Base-by-base conservation (phyloP, 441 rosid genomes). In the Raphanus hybrid region DNA sequence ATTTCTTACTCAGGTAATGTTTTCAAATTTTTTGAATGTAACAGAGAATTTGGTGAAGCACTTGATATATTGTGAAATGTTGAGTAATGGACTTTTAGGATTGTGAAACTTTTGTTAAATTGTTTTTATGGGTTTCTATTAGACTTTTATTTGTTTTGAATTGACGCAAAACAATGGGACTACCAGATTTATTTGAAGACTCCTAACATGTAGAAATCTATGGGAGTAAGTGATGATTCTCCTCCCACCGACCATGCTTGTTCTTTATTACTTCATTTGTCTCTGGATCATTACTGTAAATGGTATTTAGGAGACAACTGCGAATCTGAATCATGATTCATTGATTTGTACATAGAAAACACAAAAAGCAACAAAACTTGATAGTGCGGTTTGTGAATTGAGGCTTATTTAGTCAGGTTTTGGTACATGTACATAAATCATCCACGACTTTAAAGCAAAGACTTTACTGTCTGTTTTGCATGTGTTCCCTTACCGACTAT, bases 1-100 rank as follows among this genome's bases (percentile, higher is more conserved):
- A 12, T 93, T 96, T 80, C 85, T 89, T 35, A 84, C 92, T 73
- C 99, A 93, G 92, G 98, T 89, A 15, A 16, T 34, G 15, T 37
- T 67, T 26, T 52, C 45, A 60, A 23, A n/a, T 32, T 41, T 5
- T 45, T 11, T 9, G 3, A 29, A 26, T 32, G 23, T 0, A 23
- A 14, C 0, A 27, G 29, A 35, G 39, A 69, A 61, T 11, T 75
- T 60, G 5, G 27, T 4, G 15, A 64, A 70, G 0, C 57, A 29
- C 15, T 23, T 37, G 35, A 10, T 52, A 29, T 35, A 35, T 45
- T 59, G 68, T 60, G 16, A 59, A 64, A 64, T 64, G 70, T 8
- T 29, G 8, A 73, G 2, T 35, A 35, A 35, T 39, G 9, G 43
- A 39, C 2, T 23, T 6, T 43, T 43, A 43, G n/a, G 50, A 43